Conservation (phyloP, 1,284 basidiomycete species). For the Tremellales sp. region DNA sequence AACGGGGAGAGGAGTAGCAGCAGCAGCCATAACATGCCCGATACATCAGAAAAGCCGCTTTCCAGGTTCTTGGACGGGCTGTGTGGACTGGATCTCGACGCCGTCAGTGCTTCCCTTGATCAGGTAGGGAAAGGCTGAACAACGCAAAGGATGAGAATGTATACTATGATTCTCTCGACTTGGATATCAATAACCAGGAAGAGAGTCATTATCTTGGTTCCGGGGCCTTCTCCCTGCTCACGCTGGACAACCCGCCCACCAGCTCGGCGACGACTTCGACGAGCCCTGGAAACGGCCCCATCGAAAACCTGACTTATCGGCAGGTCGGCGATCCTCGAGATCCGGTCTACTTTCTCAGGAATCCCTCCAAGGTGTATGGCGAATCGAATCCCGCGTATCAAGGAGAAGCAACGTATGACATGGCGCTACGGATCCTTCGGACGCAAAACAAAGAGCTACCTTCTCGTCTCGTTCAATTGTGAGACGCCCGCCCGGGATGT, state of each 20-base stretch:
- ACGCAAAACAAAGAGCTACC: constrained; percentile 9
- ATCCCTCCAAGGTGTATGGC: constrained; percentile 18
- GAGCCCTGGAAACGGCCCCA: constrained; percentile 8
- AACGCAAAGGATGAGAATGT: not conserved
- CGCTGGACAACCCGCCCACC: not conserved
- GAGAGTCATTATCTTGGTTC: constrained; percentile 25
- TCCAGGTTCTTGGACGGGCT: not conserved
- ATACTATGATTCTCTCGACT: constrained; percentile 18
- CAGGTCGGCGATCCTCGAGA: constrained; percentile 18
- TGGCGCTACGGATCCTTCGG: constrained; percentile 6
- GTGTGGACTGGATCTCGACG: not conserved
- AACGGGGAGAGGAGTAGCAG: not conserved
- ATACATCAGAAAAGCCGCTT: not conserved
- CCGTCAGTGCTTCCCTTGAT: no score
- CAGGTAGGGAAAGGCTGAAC: constrained; percentile 8
- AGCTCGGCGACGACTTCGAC: no score
- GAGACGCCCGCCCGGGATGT: not conserved
- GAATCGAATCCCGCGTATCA: constrained; percentile 12
- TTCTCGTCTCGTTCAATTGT: constrained; percentile 17
- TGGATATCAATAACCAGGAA: constrained; percentile 18
- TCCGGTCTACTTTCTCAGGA: constrained; percentile 22
- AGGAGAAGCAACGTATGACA: constrained; percentile 15
- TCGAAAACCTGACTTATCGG: constrained; percentile 11
- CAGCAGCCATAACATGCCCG: not conserved
- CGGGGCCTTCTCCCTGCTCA: constrained; percentile 6